Evolutionary conservation across 164 flowering plant genomes (phyloP), one percentile per base, ranked within the genome.

Genomic region (Umbilicus rupestris): DNA sequence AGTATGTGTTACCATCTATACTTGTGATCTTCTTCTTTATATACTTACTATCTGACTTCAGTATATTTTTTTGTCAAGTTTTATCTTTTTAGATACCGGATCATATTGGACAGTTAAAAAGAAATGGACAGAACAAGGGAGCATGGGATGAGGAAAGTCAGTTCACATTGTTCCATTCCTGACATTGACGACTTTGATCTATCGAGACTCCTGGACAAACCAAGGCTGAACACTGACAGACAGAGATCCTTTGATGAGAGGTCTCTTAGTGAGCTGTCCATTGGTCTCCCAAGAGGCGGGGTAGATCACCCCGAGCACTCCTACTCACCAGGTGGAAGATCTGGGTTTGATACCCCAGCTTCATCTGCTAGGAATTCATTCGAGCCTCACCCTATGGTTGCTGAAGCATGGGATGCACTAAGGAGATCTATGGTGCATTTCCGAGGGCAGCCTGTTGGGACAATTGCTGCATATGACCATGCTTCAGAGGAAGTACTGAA

Each of bases 361-460:
- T 83, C 84, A 22, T 77, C 79, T 7, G 68, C 78, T 37, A 66
- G 76, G 35, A 75, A 64, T 69, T 74, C 75, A 5, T 77, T 76
- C 30, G 88, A 84, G 77, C 73, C 84, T 2, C 84, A 84, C 39
- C 88, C 92, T 0, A 77, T 84, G 72, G 83, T 86, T 8, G 73
- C 79, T 47, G 92, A 86, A 44, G 92, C 92, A 0, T 86, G 92
- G 92, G 92, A 80, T 14, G 81, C 92, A 16, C 74, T 86, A 30
- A 72, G 88, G 63, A 68, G 82, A 5, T 86, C 87, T n/a, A 49
- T 84, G 62, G 92, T 86, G 33, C 71, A 75, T 63, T 84, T 83
- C 64, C 76, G 86, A 8, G 80, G 79, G 26, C 87, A 83, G 58
- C 92, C 92, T 0, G 87, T 86, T 39, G 92, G 92, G 24, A 86